phyloP scores from a whole-genome alignment of 176 grass and related monocot species.

The Canna indica region DNA sequence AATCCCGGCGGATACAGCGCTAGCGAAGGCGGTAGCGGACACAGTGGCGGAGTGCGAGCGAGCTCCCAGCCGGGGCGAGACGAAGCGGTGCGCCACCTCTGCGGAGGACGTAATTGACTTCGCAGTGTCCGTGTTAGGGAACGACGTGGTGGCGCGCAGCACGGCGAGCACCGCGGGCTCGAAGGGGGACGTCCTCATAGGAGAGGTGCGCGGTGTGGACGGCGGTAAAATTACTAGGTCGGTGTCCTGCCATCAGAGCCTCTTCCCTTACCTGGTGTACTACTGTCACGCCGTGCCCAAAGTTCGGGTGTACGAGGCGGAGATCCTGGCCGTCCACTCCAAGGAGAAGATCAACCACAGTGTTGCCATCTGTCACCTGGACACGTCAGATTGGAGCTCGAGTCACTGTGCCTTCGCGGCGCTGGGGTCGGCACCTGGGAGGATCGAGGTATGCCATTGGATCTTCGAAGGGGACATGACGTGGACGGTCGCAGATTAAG shows the following conservation, averaged over 20 bases:
- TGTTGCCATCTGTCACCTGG: background rate
- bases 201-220: background rate
- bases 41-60: background rate
- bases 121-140: background rate
- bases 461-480: conserved; percentile 7
- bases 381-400: background rate
- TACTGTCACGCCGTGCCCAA: conserved; percentile 1
- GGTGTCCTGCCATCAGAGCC: conserved; percentile 6
- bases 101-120: conserved; percentile 13
- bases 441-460: conserved; percentile 6
- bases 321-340: conserved; percentile 2
- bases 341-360: conserved; percentile 7
- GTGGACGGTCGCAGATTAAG: conserved; percentile 4
- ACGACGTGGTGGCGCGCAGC: background rate
- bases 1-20: background rate
- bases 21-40: background rate
- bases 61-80: background rate
- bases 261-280: background rate
- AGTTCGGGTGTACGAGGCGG: conserved; percentile 1
- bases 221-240: background rate
- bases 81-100: conserved; percentile 5
- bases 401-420: background rate
- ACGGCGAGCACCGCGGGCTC: background rate
- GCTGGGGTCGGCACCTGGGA: background rate
- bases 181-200: background rate